phyloP scores from a whole-genome alignment of 2,329 filamentous ascomycete species.

The Fusarium armeniacum region DNA sequence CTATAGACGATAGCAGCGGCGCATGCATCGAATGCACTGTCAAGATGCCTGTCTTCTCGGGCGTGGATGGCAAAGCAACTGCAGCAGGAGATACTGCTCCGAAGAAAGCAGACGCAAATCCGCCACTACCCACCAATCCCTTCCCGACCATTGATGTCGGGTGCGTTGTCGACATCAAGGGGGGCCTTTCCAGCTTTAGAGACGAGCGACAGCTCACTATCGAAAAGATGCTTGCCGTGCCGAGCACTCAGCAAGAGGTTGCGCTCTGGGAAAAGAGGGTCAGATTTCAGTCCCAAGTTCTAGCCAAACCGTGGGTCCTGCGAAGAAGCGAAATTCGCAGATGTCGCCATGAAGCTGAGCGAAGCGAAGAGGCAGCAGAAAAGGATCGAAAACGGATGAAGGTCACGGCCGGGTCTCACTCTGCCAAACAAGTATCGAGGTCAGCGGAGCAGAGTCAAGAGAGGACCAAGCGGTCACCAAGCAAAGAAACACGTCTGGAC shows the following conservation, averaged over 20 bases:
- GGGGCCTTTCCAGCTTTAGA: slow-evolving; percentile 63
- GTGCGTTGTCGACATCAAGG: slow-evolving; percentile 70
- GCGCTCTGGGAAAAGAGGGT: slow-evolving; percentile 69
- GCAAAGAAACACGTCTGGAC: slow-evolving; percentile 39
- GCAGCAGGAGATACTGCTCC: slow-evolving; percentile 10
- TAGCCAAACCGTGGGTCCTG: slow-evolving; percentile 69
- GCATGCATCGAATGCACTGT: slow-evolving; percentile 65
- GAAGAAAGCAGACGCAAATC: slow-evolving; percentile 19
- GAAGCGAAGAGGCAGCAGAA: slow-evolving; percentile 48
- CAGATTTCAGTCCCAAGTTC: slow-evolving; percentile 64
- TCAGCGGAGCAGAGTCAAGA: slow-evolving; percentile 18
- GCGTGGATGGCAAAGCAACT: slow-evolving; percentile 4
- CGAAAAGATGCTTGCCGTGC: slow-evolving; percentile 63
- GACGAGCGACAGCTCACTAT: slow-evolving; percentile 66
- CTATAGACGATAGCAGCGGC: slow-evolving; percentile 76
- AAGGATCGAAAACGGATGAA: slow-evolving; percentile 48
- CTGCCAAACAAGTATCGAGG: slow-evolving; percentile 14
- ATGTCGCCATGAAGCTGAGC: slow-evolving; percentile 64
- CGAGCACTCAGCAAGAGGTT: slow-evolving; percentile 69
- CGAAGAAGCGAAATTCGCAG: slow-evolving; percentile 62
- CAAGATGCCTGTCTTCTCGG: slow-evolving; percentile 18
- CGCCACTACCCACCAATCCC: slow-evolving; percentile 6
- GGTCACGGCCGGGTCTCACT: slow-evolving; percentile 30
- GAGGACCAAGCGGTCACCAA: slow-evolving; percentile 29
- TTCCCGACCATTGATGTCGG: slow-evolving; percentile 64